These are phyloP conservation scores for Colletotrichum siamense DNA, from an alignment of 2,329 filamentous ascomycete species.

Conservation along the genomic window DNA sequence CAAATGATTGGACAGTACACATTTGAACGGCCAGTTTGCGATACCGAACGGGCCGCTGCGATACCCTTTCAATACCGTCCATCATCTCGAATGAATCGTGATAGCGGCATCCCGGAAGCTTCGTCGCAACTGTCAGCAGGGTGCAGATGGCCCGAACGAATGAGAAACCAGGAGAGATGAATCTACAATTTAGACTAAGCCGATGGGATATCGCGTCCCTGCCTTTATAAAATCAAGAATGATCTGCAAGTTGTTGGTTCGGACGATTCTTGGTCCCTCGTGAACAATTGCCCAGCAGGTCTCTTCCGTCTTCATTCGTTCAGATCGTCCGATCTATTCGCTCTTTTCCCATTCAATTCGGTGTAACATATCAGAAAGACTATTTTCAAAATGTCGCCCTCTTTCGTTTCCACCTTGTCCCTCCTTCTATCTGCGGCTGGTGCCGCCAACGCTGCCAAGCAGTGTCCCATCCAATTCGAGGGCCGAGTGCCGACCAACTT, in stretches of 20 bases:
- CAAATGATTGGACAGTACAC: neutral
- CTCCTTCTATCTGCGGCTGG: neutral
- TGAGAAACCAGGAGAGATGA: neutral
- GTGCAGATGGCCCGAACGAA: neutral
- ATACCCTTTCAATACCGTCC: neutral
- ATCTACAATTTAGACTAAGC: neutral
- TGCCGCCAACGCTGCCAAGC: constrained; percentile 20
- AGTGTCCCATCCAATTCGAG: constrained; percentile 49
- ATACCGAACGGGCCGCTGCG: neutral
- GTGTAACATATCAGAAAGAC: neutral
- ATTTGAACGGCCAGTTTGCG: neutral
- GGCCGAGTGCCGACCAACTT: constrained; percentile 47
- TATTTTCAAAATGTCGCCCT: neutral
- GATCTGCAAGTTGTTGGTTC: neutral
- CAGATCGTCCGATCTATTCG: neutral
- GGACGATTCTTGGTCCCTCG: neutral
- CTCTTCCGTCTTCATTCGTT: neutral
- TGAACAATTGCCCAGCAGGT: neutral
- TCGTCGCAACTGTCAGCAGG: neutral
- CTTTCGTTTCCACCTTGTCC: neutral
- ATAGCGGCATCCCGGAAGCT: neutral
- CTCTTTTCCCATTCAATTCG: neutral
- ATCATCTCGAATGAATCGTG: neutral
- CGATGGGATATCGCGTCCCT: neutral
- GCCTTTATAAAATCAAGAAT: neutral